phyloP scores from a whole-genome alignment of 1,284 basidiomycete species.

The Inonotus obliquus region DNA sequence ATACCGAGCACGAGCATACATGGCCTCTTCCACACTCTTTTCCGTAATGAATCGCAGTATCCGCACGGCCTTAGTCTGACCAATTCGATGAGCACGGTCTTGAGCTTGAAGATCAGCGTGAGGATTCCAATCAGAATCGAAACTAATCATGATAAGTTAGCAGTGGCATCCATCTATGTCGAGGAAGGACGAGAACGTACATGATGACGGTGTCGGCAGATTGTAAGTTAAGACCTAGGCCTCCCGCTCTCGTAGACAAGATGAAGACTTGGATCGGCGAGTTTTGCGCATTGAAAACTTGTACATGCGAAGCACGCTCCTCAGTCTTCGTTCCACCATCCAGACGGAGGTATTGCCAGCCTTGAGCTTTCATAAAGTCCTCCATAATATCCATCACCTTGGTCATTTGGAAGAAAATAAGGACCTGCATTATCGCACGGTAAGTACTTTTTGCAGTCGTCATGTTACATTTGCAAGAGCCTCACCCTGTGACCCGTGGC shows the following conservation, averaged over 20 bases:
- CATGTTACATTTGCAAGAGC: slow-evolving; percentile 6
- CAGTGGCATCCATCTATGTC: not conserved
- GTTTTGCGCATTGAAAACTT: slow-evolving; percentile 86
- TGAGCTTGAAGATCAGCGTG: slow-evolving; percentile 98
- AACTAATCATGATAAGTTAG: slow-evolving; percentile 39
- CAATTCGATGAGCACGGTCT: slow-evolving; percentile 99
- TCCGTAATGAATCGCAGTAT: slow-evolving; percentile 97
- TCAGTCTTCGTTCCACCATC: slow-evolving; percentile 99
- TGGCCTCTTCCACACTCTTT: slow-evolving; percentile 97
- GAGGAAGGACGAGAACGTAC: slow-evolving; percentile 46
- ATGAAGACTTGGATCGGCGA: slow-evolving; percentile 95
- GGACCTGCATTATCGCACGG: slow-evolving; percentile 48
- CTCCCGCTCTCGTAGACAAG: slow-evolving; percentile 94
- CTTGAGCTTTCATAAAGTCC: slow-evolving; percentile 91
- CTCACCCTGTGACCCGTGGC: slow-evolving; percentile 84
- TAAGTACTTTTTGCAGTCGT: slow-evolving; percentile 12
- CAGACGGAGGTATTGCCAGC: slow-evolving; percentile 89
- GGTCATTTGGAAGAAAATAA: slow-evolving; percentile 99
- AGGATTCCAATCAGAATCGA: slow-evolving; percentile 95
- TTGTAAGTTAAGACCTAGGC: slow-evolving; percentile 96
- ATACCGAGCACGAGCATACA: slow-evolving; percentile 90
- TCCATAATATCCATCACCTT: slow-evolving; percentile 99
- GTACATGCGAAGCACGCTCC: slow-evolving; percentile 89
- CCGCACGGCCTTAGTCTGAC: slow-evolving; percentile 97
- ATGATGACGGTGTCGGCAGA: slow-evolving; percentile 99